Evolutionary conservation across 2,329 filamentous ascomycete genomes (phyloP).

Genomic region (Cadophora sp.): DNA sequence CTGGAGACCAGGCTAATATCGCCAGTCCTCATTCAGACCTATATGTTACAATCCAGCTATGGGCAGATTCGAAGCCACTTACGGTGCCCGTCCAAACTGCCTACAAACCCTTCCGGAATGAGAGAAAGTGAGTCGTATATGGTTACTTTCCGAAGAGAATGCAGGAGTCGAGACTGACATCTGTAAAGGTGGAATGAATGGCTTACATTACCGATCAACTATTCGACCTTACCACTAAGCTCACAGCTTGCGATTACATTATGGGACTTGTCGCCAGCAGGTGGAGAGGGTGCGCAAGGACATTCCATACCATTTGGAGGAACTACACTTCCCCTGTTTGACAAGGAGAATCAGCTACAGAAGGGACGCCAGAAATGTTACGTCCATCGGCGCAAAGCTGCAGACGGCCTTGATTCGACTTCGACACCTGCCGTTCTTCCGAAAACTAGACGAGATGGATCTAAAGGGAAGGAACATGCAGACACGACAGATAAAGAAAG

Average conservation of each 20-base stretch:
- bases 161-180: conserved; percentile 27
- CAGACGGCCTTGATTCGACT: conserved; percentile 83
- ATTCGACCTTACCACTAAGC: conserved; percentile 81
- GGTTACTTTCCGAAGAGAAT: not conserved
- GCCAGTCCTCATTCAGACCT: conserved; percentile 81
- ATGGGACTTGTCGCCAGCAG: conserved; percentile 90
- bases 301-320: conserved; percentile 93
- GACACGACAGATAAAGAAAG: conserved; percentile 69
- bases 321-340: conserved; percentile 91
- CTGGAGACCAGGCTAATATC: conserved; percentile 35
- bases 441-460: conserved; percentile 59
- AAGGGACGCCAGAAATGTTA: conserved; percentile 93
- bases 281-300: conserved; percentile 70
- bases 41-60: conserved; percentile 91
- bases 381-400: conserved; percentile 80
- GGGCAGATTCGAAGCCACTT: conserved; percentile 93
- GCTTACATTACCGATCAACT: conserved; percentile 85
- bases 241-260: conserved; percentile 89
- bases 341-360: conserved; percentile 86
- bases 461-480: conserved; percentile 51
- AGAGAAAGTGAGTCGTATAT: conserved; percentile 57
- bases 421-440: conserved; percentile 75
- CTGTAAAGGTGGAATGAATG: conserved; percentile 93
- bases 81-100: conserved; percentile 91
- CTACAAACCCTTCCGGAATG: conserved; percentile 87